Conservation (phyloP, 495 filamentous ascomycete genomes). For the Penicillium canescens region DNA sequence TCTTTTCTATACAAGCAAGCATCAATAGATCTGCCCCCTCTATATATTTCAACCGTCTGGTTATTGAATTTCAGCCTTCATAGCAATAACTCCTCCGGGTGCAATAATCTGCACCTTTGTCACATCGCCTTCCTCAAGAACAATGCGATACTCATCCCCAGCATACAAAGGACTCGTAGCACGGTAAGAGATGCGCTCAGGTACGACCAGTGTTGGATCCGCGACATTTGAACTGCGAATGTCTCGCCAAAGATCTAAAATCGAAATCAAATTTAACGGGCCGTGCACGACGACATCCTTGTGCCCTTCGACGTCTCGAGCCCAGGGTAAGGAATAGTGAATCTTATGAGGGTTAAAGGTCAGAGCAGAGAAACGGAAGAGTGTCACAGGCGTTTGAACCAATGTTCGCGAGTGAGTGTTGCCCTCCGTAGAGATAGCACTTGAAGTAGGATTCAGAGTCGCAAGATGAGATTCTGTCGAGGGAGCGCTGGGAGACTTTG, state of each 20-base stretch:
- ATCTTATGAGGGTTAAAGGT: slow-evolving; percentile 76
- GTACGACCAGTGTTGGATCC: slow-evolving; percentile 27
- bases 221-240: slow-evolving; percentile 1
- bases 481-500: slow-evolving; percentile 11
- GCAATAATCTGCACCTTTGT: slow-evolving; percentile 42
- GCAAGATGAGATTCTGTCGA: slow-evolving; percentile 21
- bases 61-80: slow-evolving; percentile 47
- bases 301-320: slow-evolving; percentile 59
- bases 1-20: no score
- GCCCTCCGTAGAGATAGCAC: slow-evolving; percentile 23
- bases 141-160: slow-evolving; percentile 50
- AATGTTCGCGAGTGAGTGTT: slow-evolving; percentile 44
- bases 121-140: slow-evolving; percentile 33
- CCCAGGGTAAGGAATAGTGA: slow-evolving; percentile 65
- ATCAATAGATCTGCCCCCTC: no score
- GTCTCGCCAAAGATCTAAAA: slow-evolving; percentile 67
- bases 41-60: no score
- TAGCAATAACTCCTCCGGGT: slow-evolving; percentile 39
- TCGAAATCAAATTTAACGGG: slow-evolving; percentile 62
- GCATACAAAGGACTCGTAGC: slow-evolving; percentile 62
- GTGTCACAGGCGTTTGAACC: slow-evolving; percentile 53
- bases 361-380: slow-evolving; percentile 72
- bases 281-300: slow-evolving; percentile 62
- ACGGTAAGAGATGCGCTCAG: slow-evolving; percentile 55
- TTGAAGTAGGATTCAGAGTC: slow-evolving; percentile 19